Percentiles rank a stretch among this genome's conserved stretches.
These are phyloP conservation scores for Phytophthora nicotianae DNA, from an alignment of 352 stramenopile species.

Conservation along the genomic window DNA sequence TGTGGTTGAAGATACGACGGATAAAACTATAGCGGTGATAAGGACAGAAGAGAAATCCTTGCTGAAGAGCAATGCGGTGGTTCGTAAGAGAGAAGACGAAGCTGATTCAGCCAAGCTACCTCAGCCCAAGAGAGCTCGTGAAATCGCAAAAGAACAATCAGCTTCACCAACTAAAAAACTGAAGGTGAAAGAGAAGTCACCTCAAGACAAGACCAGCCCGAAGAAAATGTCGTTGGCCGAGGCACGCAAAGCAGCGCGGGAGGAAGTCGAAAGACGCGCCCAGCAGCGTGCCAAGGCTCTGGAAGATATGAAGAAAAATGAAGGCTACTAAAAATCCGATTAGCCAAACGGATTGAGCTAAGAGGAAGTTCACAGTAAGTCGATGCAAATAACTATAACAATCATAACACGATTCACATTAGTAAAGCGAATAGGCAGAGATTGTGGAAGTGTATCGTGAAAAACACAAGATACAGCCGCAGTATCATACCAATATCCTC, in stretches of 20 bases:
- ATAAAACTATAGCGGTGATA: neutral
- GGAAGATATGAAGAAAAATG: neutral
- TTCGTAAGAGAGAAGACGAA: neutral
- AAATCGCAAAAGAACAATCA: neutral
- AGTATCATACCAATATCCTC: too few relatives aligned
- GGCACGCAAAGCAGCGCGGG: constrained; percentile 5
- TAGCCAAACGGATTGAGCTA: too few relatives aligned
- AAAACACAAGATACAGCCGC: too few relatives aligned
- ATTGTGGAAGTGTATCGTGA: too few relatives aligned
- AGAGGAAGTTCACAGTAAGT: too few relatives aligned
- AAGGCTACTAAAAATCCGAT: too few relatives aligned
- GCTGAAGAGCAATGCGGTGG: neutral
- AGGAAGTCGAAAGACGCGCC: constrained; percentile 3
- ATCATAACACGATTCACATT: too few relatives aligned
- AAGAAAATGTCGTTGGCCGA: constrained; percentile 13
- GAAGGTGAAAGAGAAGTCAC: neutral
- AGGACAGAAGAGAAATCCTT: neutral
- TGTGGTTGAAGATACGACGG: neutral
- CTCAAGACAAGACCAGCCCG: neutral
- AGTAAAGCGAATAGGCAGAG: too few relatives aligned
- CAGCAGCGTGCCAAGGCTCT: constrained; percentile 6
- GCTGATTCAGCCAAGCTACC: neutral
- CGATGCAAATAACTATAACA: too few relatives aligned
- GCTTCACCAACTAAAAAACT: constrained; percentile 3
- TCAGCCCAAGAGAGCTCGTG: constrained; percentile 2